A percentile compares a stretch with the other conserved stretches of the same genome.
phyloP scores from a whole-genome alignment of 768 basidiomycete genomes.

The Chalciporus pseudorubinellus region DNA sequence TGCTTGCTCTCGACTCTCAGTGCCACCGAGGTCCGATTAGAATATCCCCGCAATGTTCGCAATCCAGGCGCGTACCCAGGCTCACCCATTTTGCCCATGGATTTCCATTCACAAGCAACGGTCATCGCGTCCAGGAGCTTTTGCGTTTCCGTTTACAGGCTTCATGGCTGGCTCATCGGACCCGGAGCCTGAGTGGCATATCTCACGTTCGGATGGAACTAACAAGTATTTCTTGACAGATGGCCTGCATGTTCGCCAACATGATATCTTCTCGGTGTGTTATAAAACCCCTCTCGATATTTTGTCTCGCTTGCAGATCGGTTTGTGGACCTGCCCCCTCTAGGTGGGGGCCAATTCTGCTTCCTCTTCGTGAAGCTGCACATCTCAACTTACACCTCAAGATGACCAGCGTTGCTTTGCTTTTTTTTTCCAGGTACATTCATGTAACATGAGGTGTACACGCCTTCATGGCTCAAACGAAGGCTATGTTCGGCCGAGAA shows the following conservation, averaged over 20 bases:
- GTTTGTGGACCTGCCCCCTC: too few species aligned
- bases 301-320: too few species aligned
- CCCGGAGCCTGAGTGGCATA: not conserved
- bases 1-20: too few species aligned
- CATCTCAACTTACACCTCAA: not conserved
- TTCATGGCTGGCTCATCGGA: too few species aligned
- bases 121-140: not conserved
- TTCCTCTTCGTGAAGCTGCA: not conserved
- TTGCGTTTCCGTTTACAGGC: not conserved
- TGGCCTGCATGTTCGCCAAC: not conserved
- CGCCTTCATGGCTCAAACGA: not conserved
- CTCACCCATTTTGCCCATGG: not conserved
- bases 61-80: not conserved
- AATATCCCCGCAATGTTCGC: not conserved
- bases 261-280: not conserved
- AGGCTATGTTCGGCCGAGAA: slow-evolving; percentile 19
- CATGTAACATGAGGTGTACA: not conserved
- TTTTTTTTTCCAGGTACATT: slow-evolving; percentile 1
- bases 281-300: not conserved
- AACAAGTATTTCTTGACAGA: not conserved
- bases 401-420: not conserved
- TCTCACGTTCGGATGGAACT: not conserved
- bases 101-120: slow-evolving; percentile 3
- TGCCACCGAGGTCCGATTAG: too few species aligned
- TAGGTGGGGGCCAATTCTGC: not conserved